Evolutionary conservation across 129 eudicot species (phyloP), one percentile per base, ranked within the genome.

Genomic region (Tanacetum coccineum): DNA sequence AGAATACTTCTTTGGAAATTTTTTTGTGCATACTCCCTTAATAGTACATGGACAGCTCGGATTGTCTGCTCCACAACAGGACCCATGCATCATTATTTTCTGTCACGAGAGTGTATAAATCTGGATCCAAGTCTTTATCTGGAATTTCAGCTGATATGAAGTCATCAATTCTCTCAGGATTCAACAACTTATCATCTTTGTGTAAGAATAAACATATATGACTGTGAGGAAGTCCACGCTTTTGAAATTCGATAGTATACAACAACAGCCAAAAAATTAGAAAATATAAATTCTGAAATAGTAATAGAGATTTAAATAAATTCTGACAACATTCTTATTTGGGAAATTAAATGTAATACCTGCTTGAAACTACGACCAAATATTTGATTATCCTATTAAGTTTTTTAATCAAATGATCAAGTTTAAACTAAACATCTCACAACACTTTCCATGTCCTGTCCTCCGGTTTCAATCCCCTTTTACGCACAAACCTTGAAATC

Each of bases 151-250:
- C 75, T 0, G 52, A 32, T 0, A 68, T 78, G 0, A 48, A 25
- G 4, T 3, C 14, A 4, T 68, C 65, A 0, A 61, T 51, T 3
- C 46, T 18, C 0, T 32, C 8, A 0, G 62, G 4, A 4, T 20
- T 48, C 1, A 13, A 9, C 0, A 19, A 2, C 9, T 50, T 22
- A 9, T 32, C 15, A 0, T 15, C 46, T 0, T 18, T 9, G 8
- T 53, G 15, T 0, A 76, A 9, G 42, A 72, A 76, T 7, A 76
- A n/a, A 0, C 70, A 36, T 17, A 76, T 76, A 61, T 76, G 80
- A 9, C 40, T 59, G 57, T 68, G 75, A 0, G 75, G 80, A 0
- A 75, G 64, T 0, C 74, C 79, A 4, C 63, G 15, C 26, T 59
- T 75, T 47, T 75, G 59, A 22, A 75, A 69, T n/a, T 76, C 75